A percentile compares a stretch with the other conserved stretches of the same genome.
Evolutionary conservation across 2,329 filamentous ascomycete genomes (phyloP).

Genomic region (Rutstroemia sp.): DNA sequence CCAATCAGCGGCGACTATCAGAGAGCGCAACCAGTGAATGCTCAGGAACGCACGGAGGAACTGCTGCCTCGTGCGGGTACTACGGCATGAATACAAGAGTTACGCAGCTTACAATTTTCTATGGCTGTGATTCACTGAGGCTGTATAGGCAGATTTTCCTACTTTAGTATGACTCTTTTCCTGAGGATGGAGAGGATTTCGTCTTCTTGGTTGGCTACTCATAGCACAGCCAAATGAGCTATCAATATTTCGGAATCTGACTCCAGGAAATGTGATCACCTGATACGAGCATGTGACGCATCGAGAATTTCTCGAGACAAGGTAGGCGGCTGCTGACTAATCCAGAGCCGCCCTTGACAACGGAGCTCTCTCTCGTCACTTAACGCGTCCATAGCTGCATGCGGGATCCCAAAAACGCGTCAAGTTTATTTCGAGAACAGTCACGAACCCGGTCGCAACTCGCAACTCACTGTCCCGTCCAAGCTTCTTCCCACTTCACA

Average conservation of each 20-base stretch:
- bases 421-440: too few relatives aligned
- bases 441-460: not conserved
- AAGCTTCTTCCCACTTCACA: not conserved
- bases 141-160: not conserved
- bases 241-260: too few relatives aligned
- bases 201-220: not conserved
- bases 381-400: too few relatives aligned
- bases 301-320: too few relatives aligned
- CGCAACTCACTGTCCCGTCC: not conserved
- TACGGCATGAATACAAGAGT: conserved; percentile 3
- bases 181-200: not conserved
- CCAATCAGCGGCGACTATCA: conserved; percentile 11
- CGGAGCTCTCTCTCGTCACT: too few relatives aligned
- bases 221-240: not conserved
- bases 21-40: not conserved
- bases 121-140: not conserved
- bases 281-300: too few relatives aligned
- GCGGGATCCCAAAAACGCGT: too few relatives aligned
- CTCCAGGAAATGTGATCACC: not conserved
- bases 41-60: conserved; percentile 4
- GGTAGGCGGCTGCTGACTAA: too few relatives aligned
- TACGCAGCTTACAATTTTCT: not conserved
- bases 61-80: conserved; percentile 12
- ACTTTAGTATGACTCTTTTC: not conserved
- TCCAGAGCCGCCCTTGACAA: too few relatives aligned